Conservation (phyloP, 106 monocot species). For the Dioscorea zingiberensis region DNA sequence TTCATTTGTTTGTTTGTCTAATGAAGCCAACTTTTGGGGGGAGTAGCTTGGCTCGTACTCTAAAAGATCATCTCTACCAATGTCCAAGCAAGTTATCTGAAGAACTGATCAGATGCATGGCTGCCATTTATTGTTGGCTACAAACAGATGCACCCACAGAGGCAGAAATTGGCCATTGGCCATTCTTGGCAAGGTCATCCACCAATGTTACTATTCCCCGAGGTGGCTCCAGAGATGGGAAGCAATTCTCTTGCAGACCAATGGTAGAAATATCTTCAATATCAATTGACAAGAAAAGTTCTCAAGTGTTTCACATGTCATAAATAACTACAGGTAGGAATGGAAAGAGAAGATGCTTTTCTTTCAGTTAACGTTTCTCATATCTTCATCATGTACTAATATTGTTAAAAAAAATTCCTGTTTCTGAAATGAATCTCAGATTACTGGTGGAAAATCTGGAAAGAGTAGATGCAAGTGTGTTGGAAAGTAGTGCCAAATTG, state of each 20-base stretch:
- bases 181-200: conserved; percentile 55
- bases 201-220: conserved; percentile 39
- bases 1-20: neutral
- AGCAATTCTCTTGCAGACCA: conserved; percentile 14
- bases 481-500: conserved; percentile 53
- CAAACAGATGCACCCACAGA: conserved; percentile 24
- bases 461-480: conserved; percentile 40
- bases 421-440: conserved; percentile 18
- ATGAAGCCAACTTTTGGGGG: conserved; percentile 26
- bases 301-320: conserved; percentile 40
- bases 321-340: conserved; percentile 56
- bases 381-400: no score
- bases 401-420: neutral
- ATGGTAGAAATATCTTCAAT: conserved; percentile 45
- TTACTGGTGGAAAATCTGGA: conserved; percentile 68
- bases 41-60: conserved; percentile 37
- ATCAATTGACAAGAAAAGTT: conserved; percentile 40
- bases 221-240: conserved; percentile 20
- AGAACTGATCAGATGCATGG: conserved; percentile 83
- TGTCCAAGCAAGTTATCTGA: conserved; percentile 77
- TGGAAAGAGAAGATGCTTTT: neutral
- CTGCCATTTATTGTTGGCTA: conserved; percentile 49
- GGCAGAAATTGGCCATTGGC: conserved; percentile 20
- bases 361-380: neutral
- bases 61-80: conserved; percentile 56